Evolutionary conservation across 306 rosid genomes (phyloP).

Genomic region (Prunus mume): DNA sequence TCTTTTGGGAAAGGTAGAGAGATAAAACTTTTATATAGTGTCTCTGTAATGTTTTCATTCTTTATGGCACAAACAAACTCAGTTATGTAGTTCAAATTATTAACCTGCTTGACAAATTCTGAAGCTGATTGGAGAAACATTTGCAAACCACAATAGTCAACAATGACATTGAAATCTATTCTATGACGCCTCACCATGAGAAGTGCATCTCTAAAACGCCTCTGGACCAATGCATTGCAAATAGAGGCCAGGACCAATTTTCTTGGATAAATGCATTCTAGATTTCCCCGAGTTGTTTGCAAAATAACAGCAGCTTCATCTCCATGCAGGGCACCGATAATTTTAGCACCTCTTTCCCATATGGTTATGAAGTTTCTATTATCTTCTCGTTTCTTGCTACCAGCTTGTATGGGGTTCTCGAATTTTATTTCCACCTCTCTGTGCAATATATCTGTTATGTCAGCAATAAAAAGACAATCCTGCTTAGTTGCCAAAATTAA

Average conservation of each 20-base stretch:
- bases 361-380: conserved; percentile 54
- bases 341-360: conserved; percentile 96
- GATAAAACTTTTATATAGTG: conserved; percentile 53
- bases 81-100: conserved; percentile 79
- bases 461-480: conserved; percentile 80
- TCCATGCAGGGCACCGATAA: conserved; percentile 83
- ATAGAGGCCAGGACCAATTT: conserved; percentile 83
- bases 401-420: conserved; percentile 45
- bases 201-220: conserved; percentile 80
- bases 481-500: conserved; percentile 73
- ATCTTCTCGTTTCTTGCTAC: conserved; percentile 49
- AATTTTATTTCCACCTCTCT: conserved; percentile 58
- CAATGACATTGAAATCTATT: conserved; percentile 87
- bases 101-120: conserved; percentile 81
- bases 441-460: conserved; percentile 53
- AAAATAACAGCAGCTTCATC: conserved; percentile 77
- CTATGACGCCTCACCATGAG: conserved; percentile 94
- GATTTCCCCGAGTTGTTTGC: conserved; percentile 85
- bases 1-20: conserved; percentile 43
- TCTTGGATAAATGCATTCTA: conserved; percentile 86
- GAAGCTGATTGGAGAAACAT: conserved; percentile 71
- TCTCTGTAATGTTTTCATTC: conserved; percentile 64
- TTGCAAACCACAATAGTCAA: conserved; percentile 78
- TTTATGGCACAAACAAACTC: conserved; percentile 93
- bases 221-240: conserved; percentile 68